Base-by-base conservation (phyloP, 768 basidiomycete species). In the Dacryopinax spathularia region DNA sequence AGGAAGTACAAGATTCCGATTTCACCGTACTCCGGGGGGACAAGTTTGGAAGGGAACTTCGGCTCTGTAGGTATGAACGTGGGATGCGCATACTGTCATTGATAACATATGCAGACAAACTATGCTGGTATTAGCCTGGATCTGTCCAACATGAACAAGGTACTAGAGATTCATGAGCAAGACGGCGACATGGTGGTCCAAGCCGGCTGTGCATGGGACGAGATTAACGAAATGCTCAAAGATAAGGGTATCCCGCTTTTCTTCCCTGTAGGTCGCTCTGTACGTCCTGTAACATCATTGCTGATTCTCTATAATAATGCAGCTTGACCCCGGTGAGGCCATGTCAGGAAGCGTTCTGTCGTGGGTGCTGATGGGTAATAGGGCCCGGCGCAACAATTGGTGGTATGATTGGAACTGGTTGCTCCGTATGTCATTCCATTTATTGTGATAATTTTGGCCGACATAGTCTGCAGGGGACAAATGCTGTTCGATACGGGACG, bases 331-430 rank as follows among this genome's bases (percentile, higher is more conserved):
- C 0, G 63, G 63, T 22, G 20, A 15, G 86, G 83, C 56, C 85
- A 84, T 35, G 85, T 83, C 64, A 84, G 84, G 12, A 16, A 31
- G 60, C 15, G 48, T 33, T n/a, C n/a, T 39, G 1, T 35, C 25
- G 13, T 39, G 37, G 4, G 1, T 67, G 73, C 20, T 76, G 76
- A 62, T 75, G n/a, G n/a, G n/a, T n/a, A n/a, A n/a, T 76, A 34
- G 88, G 79, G 10, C 89, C 87, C 0, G 81, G 84, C 27, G 90
- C 90, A 78, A 89, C 89, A 15, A 89, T 91, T 66, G 91, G 90
- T 12, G 89, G 91, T 5, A 92, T 91, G 89, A 84, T 89, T 60
- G 85, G 85, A 9, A 93, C 90, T 1, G 89, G 89, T 9, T 92
- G 89, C 69, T 86, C 84, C 60, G 90, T 89, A 61, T 91, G 90